Conservation (phyloP, 352 stramenopile species). For the Salisapilia sapeloensis region DNA sequence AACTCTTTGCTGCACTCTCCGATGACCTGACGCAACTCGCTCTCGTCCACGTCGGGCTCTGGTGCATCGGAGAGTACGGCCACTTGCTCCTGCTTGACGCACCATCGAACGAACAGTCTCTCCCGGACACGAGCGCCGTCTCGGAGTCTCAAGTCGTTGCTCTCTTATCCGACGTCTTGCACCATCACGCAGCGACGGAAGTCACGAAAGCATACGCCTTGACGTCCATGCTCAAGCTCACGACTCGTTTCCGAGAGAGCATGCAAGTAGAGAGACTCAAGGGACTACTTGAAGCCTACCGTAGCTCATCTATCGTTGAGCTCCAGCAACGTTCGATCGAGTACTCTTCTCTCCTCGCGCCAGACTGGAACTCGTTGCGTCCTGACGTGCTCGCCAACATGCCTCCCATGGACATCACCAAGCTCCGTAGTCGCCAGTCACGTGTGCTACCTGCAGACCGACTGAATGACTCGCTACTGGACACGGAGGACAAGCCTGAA, state of each 20-base stretch:
- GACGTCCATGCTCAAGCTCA: conserved; percentile 91
- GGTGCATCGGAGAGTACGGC: conserved; percentile 97
- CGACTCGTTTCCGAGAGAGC: conserved; percentile 73
- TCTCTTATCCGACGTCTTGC: conserved; percentile 65
- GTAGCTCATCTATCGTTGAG: conserved; percentile 87
- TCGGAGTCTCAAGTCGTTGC: conserved; percentile 52
- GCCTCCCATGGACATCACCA: conserved; percentile 86
- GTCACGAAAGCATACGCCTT: conserved; percentile 70
- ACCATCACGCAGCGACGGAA: conserved; percentile 64
- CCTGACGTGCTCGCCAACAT: conserved; percentile 87
- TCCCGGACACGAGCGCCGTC: conserved; percentile 44
- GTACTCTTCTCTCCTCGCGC: conserved; percentile 83
- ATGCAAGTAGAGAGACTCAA: conserved; percentile 60
- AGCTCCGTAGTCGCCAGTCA: conserved; percentile 51
- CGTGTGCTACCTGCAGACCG: conserved; percentile 16
- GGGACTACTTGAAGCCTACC: conserved; percentile 82
- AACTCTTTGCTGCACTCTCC: conserved; percentile 90
- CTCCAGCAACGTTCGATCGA: conserved; percentile 95
- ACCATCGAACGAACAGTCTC: conserved; percentile 33
- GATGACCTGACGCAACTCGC: conserved; percentile 91
- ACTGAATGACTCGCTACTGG: too few species aligned
- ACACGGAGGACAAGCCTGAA: conserved; percentile 6
- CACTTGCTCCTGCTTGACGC: conserved; percentile 73
- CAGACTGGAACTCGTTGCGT: conserved; percentile 46
- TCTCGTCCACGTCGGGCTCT: conserved; percentile 95